A percentile compares a stretch with the other conserved stretches of the same genome.
Conservation (phyloP, 768 basidiomycete species). For the Mrakia frigida region DNA sequence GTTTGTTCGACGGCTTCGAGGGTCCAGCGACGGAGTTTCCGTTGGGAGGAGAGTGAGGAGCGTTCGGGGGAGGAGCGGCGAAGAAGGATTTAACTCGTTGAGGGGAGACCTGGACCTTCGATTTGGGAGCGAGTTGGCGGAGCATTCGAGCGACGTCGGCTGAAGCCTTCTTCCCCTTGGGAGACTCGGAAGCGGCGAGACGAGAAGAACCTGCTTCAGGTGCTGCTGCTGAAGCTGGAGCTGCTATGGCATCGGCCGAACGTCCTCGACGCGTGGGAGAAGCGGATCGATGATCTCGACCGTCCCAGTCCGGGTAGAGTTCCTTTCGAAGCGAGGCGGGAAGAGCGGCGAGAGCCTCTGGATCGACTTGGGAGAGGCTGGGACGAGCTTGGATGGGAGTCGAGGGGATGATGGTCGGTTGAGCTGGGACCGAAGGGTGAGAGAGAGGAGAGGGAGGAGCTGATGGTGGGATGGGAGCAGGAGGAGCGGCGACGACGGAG, state of each 20-base stretch:
- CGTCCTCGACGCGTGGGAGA: background rate
- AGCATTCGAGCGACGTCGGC: constrained; percentile 15
- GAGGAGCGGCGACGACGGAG: background rate
- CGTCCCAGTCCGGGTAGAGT: constrained; percentile 24
- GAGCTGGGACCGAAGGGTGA: background rate
- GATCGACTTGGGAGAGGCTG: constrained; percentile 20
- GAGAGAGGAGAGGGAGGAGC: background rate
- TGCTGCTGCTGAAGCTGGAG: background rate
- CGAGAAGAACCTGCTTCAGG: background rate
- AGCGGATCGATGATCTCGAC: background rate
- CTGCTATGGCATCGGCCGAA: background rate
- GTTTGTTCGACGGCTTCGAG: background rate
- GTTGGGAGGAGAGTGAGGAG: too few relatives aligned
- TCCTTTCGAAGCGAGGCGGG: constrained; percentile 20
- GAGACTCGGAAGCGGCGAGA: background rate
- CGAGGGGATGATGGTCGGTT: constrained; percentile 12
- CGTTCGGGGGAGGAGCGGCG: background rate
- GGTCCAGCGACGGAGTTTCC: constrained; percentile 10
- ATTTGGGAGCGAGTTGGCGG: constrained; percentile 8
- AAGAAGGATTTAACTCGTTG: background rate
- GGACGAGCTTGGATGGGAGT: constrained; percentile 10
- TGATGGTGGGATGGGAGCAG: background rate
- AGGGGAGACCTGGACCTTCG: constrained; percentile 13
- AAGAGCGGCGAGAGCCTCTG: constrained; percentile 11
- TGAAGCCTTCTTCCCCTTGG: background rate